Conservation (phyloP, 192 early-diverging fungal genomes). For the Lunasporangiospora selenospora region DNA sequence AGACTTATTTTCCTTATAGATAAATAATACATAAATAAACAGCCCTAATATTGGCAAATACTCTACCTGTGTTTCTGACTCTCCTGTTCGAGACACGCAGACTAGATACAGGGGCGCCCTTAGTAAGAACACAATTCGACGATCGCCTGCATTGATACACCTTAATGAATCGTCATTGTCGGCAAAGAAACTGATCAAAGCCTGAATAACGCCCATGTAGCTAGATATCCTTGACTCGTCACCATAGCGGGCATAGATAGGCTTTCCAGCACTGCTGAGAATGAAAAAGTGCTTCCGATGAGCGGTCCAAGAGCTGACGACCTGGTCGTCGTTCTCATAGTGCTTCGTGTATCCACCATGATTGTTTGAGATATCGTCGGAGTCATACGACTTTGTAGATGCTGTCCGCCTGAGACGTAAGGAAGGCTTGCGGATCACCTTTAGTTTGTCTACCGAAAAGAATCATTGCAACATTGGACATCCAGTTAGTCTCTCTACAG, state of each 20-base stretch:
- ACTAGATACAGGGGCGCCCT: constrained; percentile 87
- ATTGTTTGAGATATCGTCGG: constrained; percentile 47
- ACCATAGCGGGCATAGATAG: constrained; percentile 93
- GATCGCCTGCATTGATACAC: constrained; percentile 70
- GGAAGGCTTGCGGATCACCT: constrained; percentile 18
- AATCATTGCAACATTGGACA: too few species aligned
- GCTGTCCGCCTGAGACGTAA: constrained; percentile 13
- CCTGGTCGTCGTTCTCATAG: constrained; percentile 39
- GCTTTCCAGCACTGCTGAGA: constrained; percentile 92
- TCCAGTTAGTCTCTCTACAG: too few species aligned
- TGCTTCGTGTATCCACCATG: constrained; percentile 43
- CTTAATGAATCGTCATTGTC: constrained; percentile 79
- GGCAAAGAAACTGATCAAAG: constrained; percentile 85
- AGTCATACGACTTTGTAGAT: constrained; percentile 37
- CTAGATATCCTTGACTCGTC: constrained; percentile 87
- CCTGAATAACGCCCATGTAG: constrained; percentile 91
- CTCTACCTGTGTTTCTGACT: constrained; percentile 72
- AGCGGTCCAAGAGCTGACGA: constrained; percentile 54
- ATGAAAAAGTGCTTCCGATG: constrained; percentile 92
- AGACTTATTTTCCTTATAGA: neutral
- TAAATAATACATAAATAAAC: neutral
- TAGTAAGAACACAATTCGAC: constrained; percentile 84
- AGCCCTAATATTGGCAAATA: too few species aligned
- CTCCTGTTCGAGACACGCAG: constrained; percentile 78
- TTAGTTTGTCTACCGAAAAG: constrained; percentile 43